Percentiles rank a stretch among this genome's conserved stretches.
Evolutionary conservation across 2,329 filamentous ascomycete genomes (phyloP).

Genomic region (Fusarium sp.): DNA sequence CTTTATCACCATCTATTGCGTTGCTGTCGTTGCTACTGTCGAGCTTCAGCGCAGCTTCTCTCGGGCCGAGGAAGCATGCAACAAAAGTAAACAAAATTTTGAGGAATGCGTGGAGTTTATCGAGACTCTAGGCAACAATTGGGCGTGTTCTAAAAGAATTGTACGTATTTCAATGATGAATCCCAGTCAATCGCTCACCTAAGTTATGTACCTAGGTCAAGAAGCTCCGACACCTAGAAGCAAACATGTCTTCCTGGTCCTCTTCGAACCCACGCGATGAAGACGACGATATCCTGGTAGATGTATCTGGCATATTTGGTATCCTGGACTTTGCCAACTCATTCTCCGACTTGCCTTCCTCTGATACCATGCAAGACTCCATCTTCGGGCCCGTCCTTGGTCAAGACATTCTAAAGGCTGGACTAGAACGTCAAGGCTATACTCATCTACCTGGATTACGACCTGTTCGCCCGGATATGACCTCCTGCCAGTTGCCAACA

Average conservation of each 20-base stretch:
- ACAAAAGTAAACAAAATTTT: background rate
- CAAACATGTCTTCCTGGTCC: background rate
- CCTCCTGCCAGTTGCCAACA: background rate
- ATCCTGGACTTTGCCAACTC: background rate
- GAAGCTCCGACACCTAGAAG: background rate
- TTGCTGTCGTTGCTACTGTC: conserved; percentile 8
- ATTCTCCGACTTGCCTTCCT: background rate
- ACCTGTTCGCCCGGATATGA: background rate
- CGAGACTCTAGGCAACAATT: background rate
- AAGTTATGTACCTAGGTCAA: background rate
- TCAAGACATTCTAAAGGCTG: background rate
- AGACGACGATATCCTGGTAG: background rate
- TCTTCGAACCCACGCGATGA: background rate
- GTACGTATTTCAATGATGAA: background rate
- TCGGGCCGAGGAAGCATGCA: background rate
- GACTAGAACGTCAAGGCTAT: background rate
- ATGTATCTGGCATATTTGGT: background rate
- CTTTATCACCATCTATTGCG: background rate
- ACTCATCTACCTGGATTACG: background rate
- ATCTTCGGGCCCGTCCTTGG: background rate
- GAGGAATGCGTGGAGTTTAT: background rate
- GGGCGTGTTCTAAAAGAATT: background rate
- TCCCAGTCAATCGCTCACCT: background rate
- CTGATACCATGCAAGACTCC: background rate
- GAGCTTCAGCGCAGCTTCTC: conserved; percentile 12